These are phyloP conservation scores for Cyberlindnera japonica DNA, from an alignment of 805 yeast genomes.

Conservation along the genomic window DNA sequence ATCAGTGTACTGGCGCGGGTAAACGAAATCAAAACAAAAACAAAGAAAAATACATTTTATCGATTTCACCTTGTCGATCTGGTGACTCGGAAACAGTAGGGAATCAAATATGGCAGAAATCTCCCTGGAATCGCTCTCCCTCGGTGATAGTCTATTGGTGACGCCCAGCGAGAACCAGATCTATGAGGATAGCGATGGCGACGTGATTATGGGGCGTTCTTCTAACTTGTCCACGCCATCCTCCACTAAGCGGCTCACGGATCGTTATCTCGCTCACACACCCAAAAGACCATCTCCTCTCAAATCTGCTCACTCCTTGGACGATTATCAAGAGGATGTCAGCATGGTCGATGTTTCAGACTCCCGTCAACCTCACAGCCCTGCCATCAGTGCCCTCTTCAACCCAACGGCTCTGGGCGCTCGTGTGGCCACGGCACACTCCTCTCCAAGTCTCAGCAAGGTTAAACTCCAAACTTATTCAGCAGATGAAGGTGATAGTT, in stretches of 20 bases:
- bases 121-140: conserved; percentile 9
- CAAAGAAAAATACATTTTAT: background rate
- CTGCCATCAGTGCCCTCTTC: conserved; percentile 9
- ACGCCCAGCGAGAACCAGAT: conserved; percentile 7
- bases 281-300: conserved; percentile 10
- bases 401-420: conserved; percentile 29
- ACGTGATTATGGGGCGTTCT: conserved; percentile 1
- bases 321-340: conserved; percentile 7
- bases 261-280: conserved; percentile 6
- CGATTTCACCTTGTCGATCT: too few relatives aligned
- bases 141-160: conserved; percentile 2
- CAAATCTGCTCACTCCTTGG: conserved; percentile 7
- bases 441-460: conserved; percentile 15
- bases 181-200: conserved; percentile 6
- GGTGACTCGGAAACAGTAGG: background rate
- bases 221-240: background rate
- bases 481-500: conserved; percentile 9
- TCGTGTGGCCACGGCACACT: conserved; percentile 21
- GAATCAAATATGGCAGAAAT: conserved; percentile 8
- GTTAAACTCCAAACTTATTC: conserved; percentile 9
- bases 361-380: background rate
- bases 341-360: conserved; percentile 3
- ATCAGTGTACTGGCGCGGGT: too few relatives aligned
- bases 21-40: conserved; percentile 7
- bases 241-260: background rate